Percentiles rank a stretch among this genome's conserved stretches.
phyloP scores from a whole-genome alignment of 2,329 filamentous ascomycete species.

The Cercospora zeae-maydis region DNA sequence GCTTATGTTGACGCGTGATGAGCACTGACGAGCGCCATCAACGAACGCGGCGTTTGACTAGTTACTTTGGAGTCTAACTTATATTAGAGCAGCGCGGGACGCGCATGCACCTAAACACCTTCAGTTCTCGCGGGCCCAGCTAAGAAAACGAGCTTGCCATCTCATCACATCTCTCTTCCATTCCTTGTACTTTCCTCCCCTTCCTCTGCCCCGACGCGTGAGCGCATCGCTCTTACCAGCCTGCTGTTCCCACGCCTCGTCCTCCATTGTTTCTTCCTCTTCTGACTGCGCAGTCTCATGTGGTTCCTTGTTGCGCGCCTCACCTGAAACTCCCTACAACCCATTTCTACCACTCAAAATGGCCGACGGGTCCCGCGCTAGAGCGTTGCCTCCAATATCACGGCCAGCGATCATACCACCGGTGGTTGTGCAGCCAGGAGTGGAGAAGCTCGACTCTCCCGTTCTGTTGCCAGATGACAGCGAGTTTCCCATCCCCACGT shows the following conservation, averaged over 20 bases:
- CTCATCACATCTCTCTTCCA: background rate
- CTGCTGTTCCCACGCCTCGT: background rate
- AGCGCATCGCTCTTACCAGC: background rate
- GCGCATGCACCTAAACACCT: background rate
- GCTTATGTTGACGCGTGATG: background rate
- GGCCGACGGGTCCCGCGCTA: background rate
- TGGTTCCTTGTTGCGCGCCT: background rate
- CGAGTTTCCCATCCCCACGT: slow-evolving; percentile 26
- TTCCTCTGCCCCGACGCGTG: background rate
- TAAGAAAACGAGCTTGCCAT: background rate
- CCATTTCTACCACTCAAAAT: background rate
- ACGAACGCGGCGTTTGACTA: background rate
- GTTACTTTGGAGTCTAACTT: background rate
- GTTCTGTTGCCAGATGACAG: slow-evolving; percentile 24
- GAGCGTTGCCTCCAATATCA: slow-evolving; percentile 4
- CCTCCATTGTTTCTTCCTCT: background rate
- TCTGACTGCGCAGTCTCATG: background rate
- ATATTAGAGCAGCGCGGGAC: background rate
- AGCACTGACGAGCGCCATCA: background rate
- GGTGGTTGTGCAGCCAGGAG: slow-evolving; percentile 32
- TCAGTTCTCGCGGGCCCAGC: background rate
- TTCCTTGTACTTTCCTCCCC: background rate
- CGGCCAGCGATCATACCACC: slow-evolving; percentile 26
- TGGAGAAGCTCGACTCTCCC: slow-evolving; percentile 30
- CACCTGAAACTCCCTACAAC: background rate